Conservation (phyloP, 768 basidiomycete genomes). For the Cystobasidium ongulense region DNA sequence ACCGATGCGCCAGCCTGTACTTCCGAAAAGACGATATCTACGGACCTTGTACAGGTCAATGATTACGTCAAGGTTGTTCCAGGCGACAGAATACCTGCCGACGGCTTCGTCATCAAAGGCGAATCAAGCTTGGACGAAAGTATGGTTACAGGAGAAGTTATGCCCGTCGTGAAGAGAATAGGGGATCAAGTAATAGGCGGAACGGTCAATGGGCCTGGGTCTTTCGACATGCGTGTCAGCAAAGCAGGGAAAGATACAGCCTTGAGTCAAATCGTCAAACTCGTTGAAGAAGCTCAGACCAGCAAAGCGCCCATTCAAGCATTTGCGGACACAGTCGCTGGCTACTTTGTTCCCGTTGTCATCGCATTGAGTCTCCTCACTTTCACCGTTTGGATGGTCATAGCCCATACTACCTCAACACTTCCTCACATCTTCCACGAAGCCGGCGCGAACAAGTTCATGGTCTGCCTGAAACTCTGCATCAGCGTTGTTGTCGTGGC, state of each 20-base stretch:
- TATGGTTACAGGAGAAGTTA: conserved; percentile 88
- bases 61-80: conserved; percentile 90
- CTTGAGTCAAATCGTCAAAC: conserved; percentile 85
- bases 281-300: conserved; percentile 97
- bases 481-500: conserved; percentile 97
- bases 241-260: conserved; percentile 95
- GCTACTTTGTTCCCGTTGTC: conserved; percentile 88
- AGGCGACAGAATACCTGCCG: conserved; percentile 92
- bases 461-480: conserved; percentile 89
- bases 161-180: conserved; percentile 72
- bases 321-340: conserved; percentile 88
- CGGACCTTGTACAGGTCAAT: conserved; percentile 87
- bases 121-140: conserved; percentile 88
- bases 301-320: conserved; percentile 96
- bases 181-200: conserved; percentile 90
- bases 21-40: conserved; percentile 80
- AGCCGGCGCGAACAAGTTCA: conserved; percentile 69
- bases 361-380: conserved; percentile 72
- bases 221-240: conserved; percentile 90
- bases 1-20: conserved; percentile 57
- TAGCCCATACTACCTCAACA: conserved; percentile 55
- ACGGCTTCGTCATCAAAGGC: conserved; percentile 79
- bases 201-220: conserved; percentile 92
- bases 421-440: conserved; percentile 77
- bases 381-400: conserved; percentile 70